phyloP scores from a whole-genome alignment of 2,329 filamentous ascomycete species.

The Camillea tinctor region DNA sequence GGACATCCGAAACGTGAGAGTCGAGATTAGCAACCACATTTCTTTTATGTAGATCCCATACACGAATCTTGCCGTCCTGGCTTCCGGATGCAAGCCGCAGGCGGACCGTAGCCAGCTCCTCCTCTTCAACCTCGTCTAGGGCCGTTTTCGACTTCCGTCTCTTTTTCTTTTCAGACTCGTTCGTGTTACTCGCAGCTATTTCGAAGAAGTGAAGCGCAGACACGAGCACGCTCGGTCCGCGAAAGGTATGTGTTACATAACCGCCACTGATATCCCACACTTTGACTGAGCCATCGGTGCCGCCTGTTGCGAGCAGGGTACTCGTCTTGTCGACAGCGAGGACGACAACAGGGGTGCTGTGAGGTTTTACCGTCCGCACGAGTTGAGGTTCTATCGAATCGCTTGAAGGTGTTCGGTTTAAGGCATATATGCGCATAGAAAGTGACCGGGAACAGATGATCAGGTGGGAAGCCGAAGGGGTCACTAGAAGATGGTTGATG shows the following conservation, averaged over 20 bases:
- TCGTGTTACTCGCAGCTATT: conserved; percentile 47
- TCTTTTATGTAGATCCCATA: conserved; percentile 89
- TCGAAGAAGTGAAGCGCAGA: conserved; percentile 93
- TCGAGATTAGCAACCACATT: conserved; percentile 76
- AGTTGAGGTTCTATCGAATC: conserved; percentile 64
- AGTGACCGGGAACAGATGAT: conserved; percentile 93
- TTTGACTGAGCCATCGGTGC: conserved; percentile 90
- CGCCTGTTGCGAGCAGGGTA: conserved; percentile 87
- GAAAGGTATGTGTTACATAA: conserved; percentile 92
- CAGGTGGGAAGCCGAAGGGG: conserved; percentile 82
- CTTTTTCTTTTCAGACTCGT: conserved; percentile 43
- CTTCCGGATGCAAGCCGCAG: conserved; percentile 87
- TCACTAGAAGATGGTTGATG: conserved; percentile 54
- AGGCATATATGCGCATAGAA: conserved; percentile 86
- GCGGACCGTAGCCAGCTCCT: conserved; percentile 41
- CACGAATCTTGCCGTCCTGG: conserved; percentile 87
- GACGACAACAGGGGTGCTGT: conserved; percentile 85
- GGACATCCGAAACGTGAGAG: conserved; percentile 93
- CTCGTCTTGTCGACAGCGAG: conserved; percentile 82
- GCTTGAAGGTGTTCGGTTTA: conserved; percentile 59
- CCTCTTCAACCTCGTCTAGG: conserved; percentile 41
- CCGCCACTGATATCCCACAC: conserved; percentile 93
- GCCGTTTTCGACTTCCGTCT: conserved; percentile 43
- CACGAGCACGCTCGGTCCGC: conserved; percentile 86
- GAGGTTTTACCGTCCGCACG: conserved; percentile 80